Base-by-base conservation (phyloP, 2,329 filamentous ascomycete genomes). In the Trichoderma afroharzianum region DNA sequence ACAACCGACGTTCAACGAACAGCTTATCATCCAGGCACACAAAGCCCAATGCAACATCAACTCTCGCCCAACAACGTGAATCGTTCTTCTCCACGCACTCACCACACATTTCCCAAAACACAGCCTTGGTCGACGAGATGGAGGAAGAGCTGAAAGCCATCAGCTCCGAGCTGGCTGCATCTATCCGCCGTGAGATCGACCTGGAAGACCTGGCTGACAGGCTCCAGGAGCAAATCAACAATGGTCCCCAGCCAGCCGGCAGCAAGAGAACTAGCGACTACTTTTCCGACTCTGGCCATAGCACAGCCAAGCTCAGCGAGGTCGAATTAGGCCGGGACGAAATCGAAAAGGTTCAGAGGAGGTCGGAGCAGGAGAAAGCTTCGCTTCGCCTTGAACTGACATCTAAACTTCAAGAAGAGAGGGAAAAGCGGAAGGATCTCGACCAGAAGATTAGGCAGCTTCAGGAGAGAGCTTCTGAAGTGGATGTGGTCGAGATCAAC, bases 181-280 rank as follows among this genome's bases (percentile, higher is more conserved):
- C 96, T 32, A 98, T 99, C 78, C 90, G 93, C 77, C 90, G 96
- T 73, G 96, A 99, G 84, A 95, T 99, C 88, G 96, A 99, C 76
- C 83, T 99, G 36, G 96, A 99, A 81, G 96, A 99, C 80, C 86
- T 98, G 61, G 91, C 98, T 0, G 96, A 99, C 75, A 88, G 92
- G 71, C 84, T 97, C 76, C 95, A 98, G 80, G 84, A 90, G n/a
- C 94, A 98, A 78, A 86, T 87, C 74, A 14, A 14, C 39, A 87
- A 85, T 80, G 86, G 90, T 81, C 78, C 86, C 77, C 82, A 85
- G 80, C 79, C 84, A 75, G 77, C 87, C 32, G 90, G 88, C 74
- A 91, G 88, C 74, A 92, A 92, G 79, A 89, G 95, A 73, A 97
- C 93, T 11, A 98, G 96, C 82, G 96, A 99, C 82, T 98, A 99